A percentile compares a stretch with the other conserved stretches of the same genome.
Evolutionary conservation across 2,329 filamentous ascomycete genomes (phyloP).

Genomic region (Trichoderma sp.): DNA sequence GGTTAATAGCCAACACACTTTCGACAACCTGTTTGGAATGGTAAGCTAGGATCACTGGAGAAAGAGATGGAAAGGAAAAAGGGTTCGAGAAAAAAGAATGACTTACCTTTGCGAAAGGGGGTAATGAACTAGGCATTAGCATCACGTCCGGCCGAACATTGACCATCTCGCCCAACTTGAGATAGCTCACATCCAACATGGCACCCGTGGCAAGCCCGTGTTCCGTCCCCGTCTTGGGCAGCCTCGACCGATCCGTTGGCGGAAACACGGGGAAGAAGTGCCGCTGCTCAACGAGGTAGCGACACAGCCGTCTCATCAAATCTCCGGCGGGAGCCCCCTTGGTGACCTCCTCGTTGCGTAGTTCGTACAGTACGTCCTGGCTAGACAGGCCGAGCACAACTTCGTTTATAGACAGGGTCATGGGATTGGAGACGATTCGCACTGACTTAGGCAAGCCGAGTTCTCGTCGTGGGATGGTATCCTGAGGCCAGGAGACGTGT

Average conservation of each 20-base stretch:
- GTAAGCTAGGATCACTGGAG: conserved; percentile 22
- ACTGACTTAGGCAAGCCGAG: conserved; percentile 77
- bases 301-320: conserved; percentile 69
- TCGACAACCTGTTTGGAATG: conserved; percentile 71
- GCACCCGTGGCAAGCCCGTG: conserved; percentile 68
- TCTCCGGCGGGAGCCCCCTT: conserved; percentile 44
- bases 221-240: conserved; percentile 65
- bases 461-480: conserved; percentile 65
- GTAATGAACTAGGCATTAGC: conserved; percentile 77
- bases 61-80: neutral
- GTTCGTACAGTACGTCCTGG: conserved; percentile 81
- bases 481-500: conserved; percentile 81
- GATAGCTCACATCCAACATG: conserved; percentile 78
- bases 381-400: conserved; percentile 77
- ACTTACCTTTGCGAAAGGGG: conserved; percentile 82
- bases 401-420: conserved; percentile 87
- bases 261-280: conserved; percentile 92
- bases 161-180: conserved; percentile 89
- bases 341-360: conserved; percentile 69
- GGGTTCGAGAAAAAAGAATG: neutral
- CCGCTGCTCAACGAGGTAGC: conserved; percentile 82
- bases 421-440: conserved; percentile 83
- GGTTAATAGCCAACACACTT: conserved; percentile 87
- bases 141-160: conserved; percentile 83
- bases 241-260: conserved; percentile 66